Evolutionary conservation across 2,329 filamentous ascomycete species (phyloP), one percentile per base, ranked within the genome.

Genomic region (Ophiostoma triangulosporum): DNA sequence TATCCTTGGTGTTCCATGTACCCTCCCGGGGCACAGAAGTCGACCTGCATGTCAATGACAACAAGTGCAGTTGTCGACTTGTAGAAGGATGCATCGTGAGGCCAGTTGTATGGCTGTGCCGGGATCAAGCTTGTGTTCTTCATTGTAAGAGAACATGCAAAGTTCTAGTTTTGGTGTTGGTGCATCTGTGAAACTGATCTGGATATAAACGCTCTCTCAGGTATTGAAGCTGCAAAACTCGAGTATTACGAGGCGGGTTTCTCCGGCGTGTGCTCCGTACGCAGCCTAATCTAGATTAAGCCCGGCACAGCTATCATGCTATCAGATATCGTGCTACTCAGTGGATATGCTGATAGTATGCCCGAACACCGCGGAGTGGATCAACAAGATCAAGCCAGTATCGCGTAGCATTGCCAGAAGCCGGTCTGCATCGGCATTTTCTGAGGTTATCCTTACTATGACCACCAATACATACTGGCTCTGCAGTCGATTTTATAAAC

Each of bases 21-120:
- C 27, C 56, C 56, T 11, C 56, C 56, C 1, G 56, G 51, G 1
- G 51, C 40, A 29, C 53, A 55, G 22, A 57, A 57, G 49, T 57
- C 56, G 9, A 55, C 24, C 43, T 57, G 56, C 56, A 57, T 57
- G 35, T 57, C 56, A 1, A 57, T 52, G 15, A 57, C 29, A 7
- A 57, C 53, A 1, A 57, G 32, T 3, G 56, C 56, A 8, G 56
- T 55, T 2, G 26, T 36, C 1, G 48, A 17, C 8, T 49, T 35
- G 14, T n/a, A 15, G 17, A 57, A 54, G 1, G 50, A 48, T 11
- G 29, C 27, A 20, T 57, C 36, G 29, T 57, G 53, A 3, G 56
- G 56, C 56, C 56, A 57, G 1, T 20, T 48, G 36, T 57, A 57
- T 17, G 56, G 56, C 50, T 38, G 35, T 11, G 55, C 52, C 11